Percentiles rank a stretch among this genome's conserved stretches.
These are phyloP conservation scores for Candida qinlingensis DNA, from an alignment of 805 yeast species.

Conservation along the genomic window DNA sequence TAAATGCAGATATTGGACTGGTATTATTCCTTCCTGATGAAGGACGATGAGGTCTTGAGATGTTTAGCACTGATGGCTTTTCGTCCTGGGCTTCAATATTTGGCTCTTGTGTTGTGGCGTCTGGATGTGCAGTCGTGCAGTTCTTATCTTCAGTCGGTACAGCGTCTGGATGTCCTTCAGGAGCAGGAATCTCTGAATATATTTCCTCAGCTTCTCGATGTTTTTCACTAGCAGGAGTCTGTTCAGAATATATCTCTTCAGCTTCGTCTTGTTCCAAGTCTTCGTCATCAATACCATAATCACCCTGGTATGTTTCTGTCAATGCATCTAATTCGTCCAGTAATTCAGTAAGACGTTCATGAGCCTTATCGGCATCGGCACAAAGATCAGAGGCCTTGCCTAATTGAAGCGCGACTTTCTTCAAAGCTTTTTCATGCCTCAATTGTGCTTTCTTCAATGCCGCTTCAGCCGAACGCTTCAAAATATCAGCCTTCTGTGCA, in stretches of 20 bases:
- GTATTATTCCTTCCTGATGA: neutral
- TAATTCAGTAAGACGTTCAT: slow-evolving; percentile 1
- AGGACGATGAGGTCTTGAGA: neutral
- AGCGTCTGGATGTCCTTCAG: too few relatives aligned
- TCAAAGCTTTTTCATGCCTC: slow-evolving; percentile 11
- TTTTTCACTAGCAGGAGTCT: neutral
- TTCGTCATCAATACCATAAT: slow-evolving; percentile 1
- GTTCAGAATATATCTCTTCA: neutral
- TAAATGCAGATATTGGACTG: neutral
- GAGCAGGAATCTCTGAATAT: too few relatives aligned
- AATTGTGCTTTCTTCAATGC: slow-evolving; percentile 15
- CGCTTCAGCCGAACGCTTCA: slow-evolving; percentile 12
- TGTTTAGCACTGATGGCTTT: neutral
- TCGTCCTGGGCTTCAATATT: neutral
- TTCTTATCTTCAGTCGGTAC: too few relatives aligned
- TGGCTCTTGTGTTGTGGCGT: neutral
- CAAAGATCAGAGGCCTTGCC: slow-evolving; percentile 3
- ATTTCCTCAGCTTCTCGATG: too few relatives aligned
- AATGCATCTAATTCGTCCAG: slow-evolving; percentile 8
- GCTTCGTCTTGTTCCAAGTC: neutral
- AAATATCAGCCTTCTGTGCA: slow-evolving; percentile 4
- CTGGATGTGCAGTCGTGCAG: too few relatives aligned
- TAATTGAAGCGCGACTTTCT: neutral
- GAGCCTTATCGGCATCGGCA: slow-evolving; percentile 5
- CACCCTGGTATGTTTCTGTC: slow-evolving; percentile 1